Evolutionary conservation across 2,329 filamentous ascomycete genomes (phyloP).

Genomic region (Scedosporium apiospermum): DNA sequence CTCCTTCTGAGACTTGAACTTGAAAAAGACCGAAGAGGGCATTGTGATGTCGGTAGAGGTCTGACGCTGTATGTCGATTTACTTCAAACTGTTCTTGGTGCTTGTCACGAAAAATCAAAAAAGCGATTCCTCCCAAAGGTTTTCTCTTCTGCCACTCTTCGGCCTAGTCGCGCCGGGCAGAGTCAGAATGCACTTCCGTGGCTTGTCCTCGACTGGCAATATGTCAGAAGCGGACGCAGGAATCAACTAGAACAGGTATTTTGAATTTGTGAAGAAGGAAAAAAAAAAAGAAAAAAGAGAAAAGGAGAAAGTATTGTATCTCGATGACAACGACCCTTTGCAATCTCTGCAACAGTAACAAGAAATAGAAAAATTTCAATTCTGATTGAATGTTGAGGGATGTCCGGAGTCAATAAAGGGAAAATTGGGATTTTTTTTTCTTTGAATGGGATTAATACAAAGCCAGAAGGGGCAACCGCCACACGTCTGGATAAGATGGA

Average conservation of each 20-base stretch:
- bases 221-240: background rate
- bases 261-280: background rate
- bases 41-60: slow-evolving; percentile 42
- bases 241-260: slow-evolving; percentile 5
- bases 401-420: background rate
- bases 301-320: background rate
- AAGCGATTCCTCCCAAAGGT: background rate
- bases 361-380: slow-evolving; percentile 32
- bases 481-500: slow-evolving; percentile 10
- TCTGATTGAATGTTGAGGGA: slow-evolving; percentile 37
- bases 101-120: background rate
- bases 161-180: background rate
- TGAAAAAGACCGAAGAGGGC: slow-evolving; percentile 98
- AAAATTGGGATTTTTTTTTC: background rate
- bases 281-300: background rate
- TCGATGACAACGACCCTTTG: background rate
- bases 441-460: slow-evolving; percentile 13
- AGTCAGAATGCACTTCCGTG: background rate
- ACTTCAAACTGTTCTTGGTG: background rate
- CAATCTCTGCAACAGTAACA: slow-evolving; percentile 7
- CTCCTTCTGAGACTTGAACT: slow-evolving; percentile 98
- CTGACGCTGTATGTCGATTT: background rate
- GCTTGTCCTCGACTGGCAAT: background rate
- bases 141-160: background rate
- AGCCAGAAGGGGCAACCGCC: slow-evolving; percentile 13